Base-by-base conservation (phyloP, 2,329 filamentous ascomycete species). In the Sporothrix inflata region DNA sequence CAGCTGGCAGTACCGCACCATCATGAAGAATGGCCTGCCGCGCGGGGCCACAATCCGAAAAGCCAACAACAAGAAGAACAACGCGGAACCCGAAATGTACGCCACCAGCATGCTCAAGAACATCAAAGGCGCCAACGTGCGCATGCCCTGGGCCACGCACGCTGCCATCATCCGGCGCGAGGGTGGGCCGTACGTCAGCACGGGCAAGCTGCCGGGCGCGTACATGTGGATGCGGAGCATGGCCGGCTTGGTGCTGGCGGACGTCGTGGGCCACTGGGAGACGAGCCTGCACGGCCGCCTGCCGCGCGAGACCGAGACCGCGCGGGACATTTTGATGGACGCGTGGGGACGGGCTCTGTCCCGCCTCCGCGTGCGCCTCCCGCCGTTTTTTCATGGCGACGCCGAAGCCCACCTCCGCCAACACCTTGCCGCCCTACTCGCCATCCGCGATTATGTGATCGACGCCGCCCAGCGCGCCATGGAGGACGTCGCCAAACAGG, bases 181-280 rank as follows among this genome's bases (percentile, higher is more conserved):
- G 1, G 74, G 74, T 14, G 24, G 14, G 1, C 24, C 27, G 4
- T 74, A 73, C 38, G 34, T 45, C 2, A 73, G 74, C 51, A 38
- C 21, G 12, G 73, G 73, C 1, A 11, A 8, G 3, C 7, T 27
- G 2, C 45, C 16, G 4, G 47, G 68, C 2, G 8, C 3, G 14
- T 74, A 74, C 65, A 3, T 27, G 7, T 74, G 74, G 74, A 72
- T 74, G 42, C 47, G 49, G 0, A 57, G 53, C 40, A 72, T 73
- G 70, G 42, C 70, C 3, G 16, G 21, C 8, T 3, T 65, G 3
- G 68, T 73, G 4, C 16, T 73, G 1, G 9, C 24, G 0, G 70
- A 72, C 11, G 53, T 74, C 2, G 69, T 71, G 3, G 60, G 51
- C 4, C 30, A 34, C 27, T 74, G 73, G 73, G 61, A 71, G 45